phyloP scores from a whole-genome alignment of 2,329 filamentous ascomycete species.

The Proliferodiscus dingleyae region DNA sequence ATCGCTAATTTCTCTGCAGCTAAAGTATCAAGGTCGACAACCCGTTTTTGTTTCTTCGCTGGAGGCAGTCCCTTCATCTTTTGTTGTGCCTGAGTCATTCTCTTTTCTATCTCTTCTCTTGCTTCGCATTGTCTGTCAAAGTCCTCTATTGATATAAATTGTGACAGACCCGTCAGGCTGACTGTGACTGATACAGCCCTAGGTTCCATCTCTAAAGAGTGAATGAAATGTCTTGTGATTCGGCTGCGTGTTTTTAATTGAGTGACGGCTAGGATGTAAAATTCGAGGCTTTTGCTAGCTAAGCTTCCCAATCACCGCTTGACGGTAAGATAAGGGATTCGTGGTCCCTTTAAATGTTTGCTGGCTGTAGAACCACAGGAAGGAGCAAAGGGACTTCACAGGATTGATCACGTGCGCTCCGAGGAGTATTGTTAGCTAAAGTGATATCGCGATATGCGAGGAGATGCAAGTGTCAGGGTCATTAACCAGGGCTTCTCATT shows the following conservation, averaged over 20 bases:
- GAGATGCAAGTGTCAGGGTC: not conserved
- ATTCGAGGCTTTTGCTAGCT: no score
- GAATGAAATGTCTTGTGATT: no score
- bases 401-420: not conserved
- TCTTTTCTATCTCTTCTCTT: slow-evolving; percentile 2
- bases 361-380: no score
- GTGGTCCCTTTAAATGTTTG: no score
- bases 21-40: slow-evolving; percentile 8
- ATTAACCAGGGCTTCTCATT: no score
- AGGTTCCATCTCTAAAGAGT: no score
- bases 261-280: no score
- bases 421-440: not conserved
- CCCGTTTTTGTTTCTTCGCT: slow-evolving; percentile 13
- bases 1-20: slow-evolving; percentile 15
- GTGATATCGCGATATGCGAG: not conserved
- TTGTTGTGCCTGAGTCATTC: not conserved
- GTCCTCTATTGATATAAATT: slow-evolving; percentile 12
- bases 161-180: not conserved
- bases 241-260: no score
- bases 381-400: no score
- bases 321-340: no score
- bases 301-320: no score
- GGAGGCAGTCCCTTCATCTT: not conserved
- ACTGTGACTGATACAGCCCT: not conserved
- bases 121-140: slow-evolving; percentile 13